A percentile compares a stretch with the other conserved stretches of the same genome.
Evolutionary conservation across 306 rosid species (phyloP).

Genomic region (Pyrus betulifolia): DNA sequence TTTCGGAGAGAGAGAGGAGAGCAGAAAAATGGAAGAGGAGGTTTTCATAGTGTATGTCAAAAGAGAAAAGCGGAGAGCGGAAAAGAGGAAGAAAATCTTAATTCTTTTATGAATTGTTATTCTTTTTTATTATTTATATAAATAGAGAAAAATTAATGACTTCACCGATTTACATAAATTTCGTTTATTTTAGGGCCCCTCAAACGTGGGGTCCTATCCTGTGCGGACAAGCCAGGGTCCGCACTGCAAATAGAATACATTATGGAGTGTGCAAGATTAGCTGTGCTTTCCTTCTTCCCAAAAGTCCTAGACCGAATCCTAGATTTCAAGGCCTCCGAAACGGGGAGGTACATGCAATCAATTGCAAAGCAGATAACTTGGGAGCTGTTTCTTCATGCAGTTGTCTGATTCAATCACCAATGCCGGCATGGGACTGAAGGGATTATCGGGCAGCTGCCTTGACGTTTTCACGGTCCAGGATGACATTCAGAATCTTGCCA

Average conservation of each 20-base stretch:
- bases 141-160: too few species aligned
- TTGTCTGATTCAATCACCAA: not conserved
- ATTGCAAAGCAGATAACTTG: not conserved
- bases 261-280: not conserved
- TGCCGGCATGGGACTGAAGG: not conserved
- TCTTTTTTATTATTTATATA: too few species aligned
- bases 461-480: conserved; percentile 58
- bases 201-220: too few species aligned
- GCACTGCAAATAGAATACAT: not conserved
- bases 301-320: not conserved
- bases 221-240: too few species aligned
- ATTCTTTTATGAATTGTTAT: too few species aligned
- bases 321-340: not conserved
- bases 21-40: not conserved
- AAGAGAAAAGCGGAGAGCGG: too few species aligned
- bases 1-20: not conserved
- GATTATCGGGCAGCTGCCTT: conserved; percentile 40
- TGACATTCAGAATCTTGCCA: conserved; percentile 79
- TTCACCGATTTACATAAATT: too few species aligned
- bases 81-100: too few species aligned
- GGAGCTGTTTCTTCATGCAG: not conserved
- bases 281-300: too few species aligned
- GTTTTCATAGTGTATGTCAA: not conserved
- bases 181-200: too few species aligned
- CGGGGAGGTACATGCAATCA: not conserved